These are phyloP conservation scores for Saccharomycopsis sp. DNA, from an alignment of 805 yeast genomes.

Conservation along the genomic window DNA sequence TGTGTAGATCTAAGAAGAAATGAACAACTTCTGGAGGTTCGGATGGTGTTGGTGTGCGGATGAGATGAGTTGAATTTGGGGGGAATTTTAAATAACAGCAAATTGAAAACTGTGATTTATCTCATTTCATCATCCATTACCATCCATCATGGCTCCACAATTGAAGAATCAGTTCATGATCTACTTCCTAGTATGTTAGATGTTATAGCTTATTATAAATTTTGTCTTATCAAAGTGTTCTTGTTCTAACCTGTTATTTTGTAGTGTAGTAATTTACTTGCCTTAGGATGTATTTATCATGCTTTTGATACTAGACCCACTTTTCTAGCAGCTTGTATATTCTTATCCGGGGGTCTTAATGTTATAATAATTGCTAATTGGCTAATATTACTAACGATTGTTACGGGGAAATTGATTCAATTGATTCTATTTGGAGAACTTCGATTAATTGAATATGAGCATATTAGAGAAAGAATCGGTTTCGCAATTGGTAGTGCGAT, in stretches of 20 bases:
- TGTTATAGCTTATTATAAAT: not conserved
- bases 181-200: slow-evolving; percentile 1
- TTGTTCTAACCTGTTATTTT: not conserved
- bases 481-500: slow-evolving; percentile 53
- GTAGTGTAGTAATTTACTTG: slow-evolving; percentile 24
- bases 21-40: no score
- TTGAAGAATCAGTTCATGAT: not conserved
- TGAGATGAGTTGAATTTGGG: no score
- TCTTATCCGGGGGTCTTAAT: slow-evolving; percentile 40
- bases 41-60: no score
- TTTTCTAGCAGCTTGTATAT: slow-evolving; percentile 35
- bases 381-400: slow-evolving; percentile 28
- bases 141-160: not conserved
- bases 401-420: slow-evolving; percentile 40
- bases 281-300: slow-evolving; percentile 24
- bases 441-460: slow-evolving; percentile 67
- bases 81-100: no score
- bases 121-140: no score
- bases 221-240: not conserved
- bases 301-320: slow-evolving; percentile 22
- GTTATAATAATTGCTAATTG: slow-evolving; percentile 34
- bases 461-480: slow-evolving; percentile 56
- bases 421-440: slow-evolving; percentile 60
- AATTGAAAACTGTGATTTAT: no score
- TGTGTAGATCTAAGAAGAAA: slow-evolving; percentile 9